These are phyloP conservation scores for Lecanosticta acicola DNA, from an alignment of 2,329 filamentous ascomycete genomes.

Conservation along the genomic window DNA sequence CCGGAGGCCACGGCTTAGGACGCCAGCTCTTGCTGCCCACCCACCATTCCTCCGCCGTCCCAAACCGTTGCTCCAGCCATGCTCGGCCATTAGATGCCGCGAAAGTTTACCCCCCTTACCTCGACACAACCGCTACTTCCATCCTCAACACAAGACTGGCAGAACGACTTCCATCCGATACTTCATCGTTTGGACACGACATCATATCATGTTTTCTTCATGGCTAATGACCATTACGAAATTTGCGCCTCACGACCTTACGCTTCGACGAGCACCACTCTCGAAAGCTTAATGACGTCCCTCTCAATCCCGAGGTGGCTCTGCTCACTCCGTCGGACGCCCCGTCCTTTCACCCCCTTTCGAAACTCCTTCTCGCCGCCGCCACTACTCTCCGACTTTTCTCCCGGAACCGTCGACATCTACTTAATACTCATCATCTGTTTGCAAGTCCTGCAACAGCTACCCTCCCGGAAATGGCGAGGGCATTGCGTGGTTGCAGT, in stretches of 20 bases:
- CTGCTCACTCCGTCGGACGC: conserved; percentile 3
- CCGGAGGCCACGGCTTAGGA: conserved; percentile 37
- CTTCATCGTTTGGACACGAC: conserved; percentile 14
- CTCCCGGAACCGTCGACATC: not conserved
- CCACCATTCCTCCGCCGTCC: conserved; percentile 4
- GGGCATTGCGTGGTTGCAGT: conserved; percentile 7
- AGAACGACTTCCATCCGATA: conserved; percentile 3
- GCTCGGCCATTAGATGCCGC: conserved; percentile 7
- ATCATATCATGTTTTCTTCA: conserved; percentile 19
- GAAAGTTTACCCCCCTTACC: not conserved
- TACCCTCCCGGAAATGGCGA: conserved; percentile 8
- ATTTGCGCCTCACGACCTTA: conserved; percentile 9
- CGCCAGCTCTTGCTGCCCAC: conserved; percentile 15
- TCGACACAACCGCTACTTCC: conserved; percentile 1
- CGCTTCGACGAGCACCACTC: conserved; percentile 21
- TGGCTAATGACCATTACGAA: conserved; percentile 26
- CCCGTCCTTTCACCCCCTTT: not conserved
- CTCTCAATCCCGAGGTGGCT: not conserved
- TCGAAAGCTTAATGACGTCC: conserved; percentile 21
- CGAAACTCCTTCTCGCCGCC: conserved; percentile 1
- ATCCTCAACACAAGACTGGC: conserved; percentile 11
- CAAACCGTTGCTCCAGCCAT: conserved; percentile 11
- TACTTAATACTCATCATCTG: conserved; percentile 15
- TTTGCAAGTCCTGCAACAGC: conserved; percentile 5
- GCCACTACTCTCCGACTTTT: not conserved